Percentiles rank a stretch among this genome's conserved stretches.
phyloP scores from a whole-genome alignment of 2,329 filamentous ascomycete species.

The Alternaria gaisen region DNA sequence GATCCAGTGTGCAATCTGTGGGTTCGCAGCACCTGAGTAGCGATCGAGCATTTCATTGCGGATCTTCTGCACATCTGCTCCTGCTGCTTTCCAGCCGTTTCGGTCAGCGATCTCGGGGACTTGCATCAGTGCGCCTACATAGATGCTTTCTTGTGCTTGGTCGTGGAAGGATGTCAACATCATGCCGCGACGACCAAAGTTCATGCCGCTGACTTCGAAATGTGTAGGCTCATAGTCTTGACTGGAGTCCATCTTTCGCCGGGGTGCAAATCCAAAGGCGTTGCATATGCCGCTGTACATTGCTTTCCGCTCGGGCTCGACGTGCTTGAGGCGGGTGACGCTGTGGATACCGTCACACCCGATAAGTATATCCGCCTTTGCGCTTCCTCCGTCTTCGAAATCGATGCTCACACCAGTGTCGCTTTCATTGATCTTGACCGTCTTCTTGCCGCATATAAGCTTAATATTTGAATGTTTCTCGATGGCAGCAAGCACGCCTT shows the following conservation, averaged over 20 bases:
- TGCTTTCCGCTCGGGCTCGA: slow-evolving; percentile 55
- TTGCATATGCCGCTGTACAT: slow-evolving; percentile 58
- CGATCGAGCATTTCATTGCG: slow-evolving; percentile 53
- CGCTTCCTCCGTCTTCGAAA: slow-evolving; percentile 56
- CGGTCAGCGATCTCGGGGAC: slow-evolving; percentile 54
- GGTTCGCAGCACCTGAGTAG: slow-evolving; percentile 51
- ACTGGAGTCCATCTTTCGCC: slow-evolving; percentile 31
- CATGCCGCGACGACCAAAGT: slow-evolving; percentile 57
- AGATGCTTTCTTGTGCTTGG: slow-evolving; percentile 48
- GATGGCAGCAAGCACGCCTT: slow-evolving; percentile 54
- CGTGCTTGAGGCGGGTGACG: slow-evolving; percentile 54
- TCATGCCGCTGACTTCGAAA: slow-evolving; percentile 56
- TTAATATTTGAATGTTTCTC: slow-evolving; percentile 53
- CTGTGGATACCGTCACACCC: slow-evolving; percentile 65
- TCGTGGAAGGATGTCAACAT: slow-evolving; percentile 56
- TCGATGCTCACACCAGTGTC: slow-evolving; percentile 54
- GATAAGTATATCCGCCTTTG: slow-evolving; percentile 61
- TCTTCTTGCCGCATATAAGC: slow-evolving; percentile 55
- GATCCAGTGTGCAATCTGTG: slow-evolving; percentile 51
- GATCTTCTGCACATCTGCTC: slow-evolving; percentile 55
- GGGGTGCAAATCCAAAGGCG: slow-evolving; percentile 56
- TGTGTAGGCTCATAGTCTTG: slow-evolving; percentile 40
- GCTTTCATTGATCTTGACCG: slow-evolving; percentile 53
- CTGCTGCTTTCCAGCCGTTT: slow-evolving; percentile 57
- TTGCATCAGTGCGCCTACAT: slow-evolving; percentile 58